These are phyloP conservation scores for Plasmodium malariae DNA, from an alignment of 169 alveolate genomes.

Conservation along the genomic window DNA sequence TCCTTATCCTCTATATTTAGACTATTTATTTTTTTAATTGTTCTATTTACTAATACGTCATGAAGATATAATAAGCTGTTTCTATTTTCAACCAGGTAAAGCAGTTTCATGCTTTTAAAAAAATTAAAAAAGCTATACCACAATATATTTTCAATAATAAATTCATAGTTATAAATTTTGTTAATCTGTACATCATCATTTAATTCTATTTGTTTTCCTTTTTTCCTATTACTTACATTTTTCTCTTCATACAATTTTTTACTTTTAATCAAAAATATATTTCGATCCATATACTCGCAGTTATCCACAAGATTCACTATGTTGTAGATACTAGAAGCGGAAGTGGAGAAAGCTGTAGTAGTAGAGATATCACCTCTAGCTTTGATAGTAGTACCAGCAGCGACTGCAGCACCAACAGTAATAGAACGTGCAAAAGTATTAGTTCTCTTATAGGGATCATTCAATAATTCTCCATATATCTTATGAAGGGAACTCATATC, in stretches of 20 bases:
- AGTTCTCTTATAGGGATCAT: too few species aligned
- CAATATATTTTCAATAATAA: neutral
- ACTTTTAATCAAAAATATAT: neutral
- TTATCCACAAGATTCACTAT: too few species aligned
- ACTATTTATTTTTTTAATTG: slow-evolving; percentile 65
- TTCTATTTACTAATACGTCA: slow-evolving; percentile 38
- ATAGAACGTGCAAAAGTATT: too few species aligned
- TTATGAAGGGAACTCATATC: neutral
- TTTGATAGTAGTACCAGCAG: too few species aligned
- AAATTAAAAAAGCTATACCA: slow-evolving; percentile 23
- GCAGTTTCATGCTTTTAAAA: slow-evolving; percentile 27
- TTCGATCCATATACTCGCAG: too few species aligned
- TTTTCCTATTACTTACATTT: neutral
- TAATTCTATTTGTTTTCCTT: slow-evolving; percentile 1
- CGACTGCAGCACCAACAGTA: too few species aligned
- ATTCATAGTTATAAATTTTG: neutral
- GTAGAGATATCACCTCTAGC: too few species aligned
- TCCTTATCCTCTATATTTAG: slow-evolving; percentile 62
- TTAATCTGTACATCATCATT: slow-evolving; percentile 12
- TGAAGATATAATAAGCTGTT: slow-evolving; percentile 12
- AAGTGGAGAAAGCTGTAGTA: too few species aligned
- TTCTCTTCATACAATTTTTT: neutral
- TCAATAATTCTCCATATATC: neutral
- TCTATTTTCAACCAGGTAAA: slow-evolving; percentile 6
- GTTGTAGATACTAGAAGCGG: too few species aligned